A percentile compares a stretch with the other conserved stretches of the same genome.
phyloP scores from a whole-genome alignment of 2,329 filamentous ascomycete genomes.

The Chrysoporthe puriensis region DNA sequence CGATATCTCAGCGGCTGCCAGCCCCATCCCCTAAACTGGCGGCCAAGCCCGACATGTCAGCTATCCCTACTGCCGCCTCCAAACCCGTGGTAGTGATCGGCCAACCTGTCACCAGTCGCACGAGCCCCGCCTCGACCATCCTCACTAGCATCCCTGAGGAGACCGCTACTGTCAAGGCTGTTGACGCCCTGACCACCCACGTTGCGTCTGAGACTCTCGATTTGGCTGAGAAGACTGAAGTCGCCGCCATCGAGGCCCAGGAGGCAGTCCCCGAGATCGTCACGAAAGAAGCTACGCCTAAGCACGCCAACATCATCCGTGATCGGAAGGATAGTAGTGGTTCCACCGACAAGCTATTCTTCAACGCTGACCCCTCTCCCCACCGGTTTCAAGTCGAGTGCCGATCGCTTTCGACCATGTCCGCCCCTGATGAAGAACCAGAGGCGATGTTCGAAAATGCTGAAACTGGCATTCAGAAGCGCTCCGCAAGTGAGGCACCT shows the following conservation, averaged over 20 bases:
- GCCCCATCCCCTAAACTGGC: not conserved
- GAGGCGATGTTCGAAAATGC: constrained; percentile 8
- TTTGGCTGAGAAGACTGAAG: not conserved
- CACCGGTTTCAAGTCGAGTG: constrained; percentile 12
- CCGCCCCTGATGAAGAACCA: constrained; percentile 15
- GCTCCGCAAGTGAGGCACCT: constrained; percentile 11
- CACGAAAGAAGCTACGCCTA: constrained; percentile 3
- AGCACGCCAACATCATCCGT: not conserved
- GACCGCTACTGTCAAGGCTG: constrained; percentile 2
- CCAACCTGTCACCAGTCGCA: not conserved
- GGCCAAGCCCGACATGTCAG: too few species aligned
- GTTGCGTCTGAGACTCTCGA: not conserved
- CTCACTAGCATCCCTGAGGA: constrained; percentile 27
- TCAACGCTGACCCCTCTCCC: constrained; percentile 8
- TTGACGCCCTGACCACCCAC: not conserved
- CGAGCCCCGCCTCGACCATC: not conserved
- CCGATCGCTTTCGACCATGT: constrained; percentile 17
- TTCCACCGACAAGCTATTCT: constrained; percentile 18
- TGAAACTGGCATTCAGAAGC: not conserved
- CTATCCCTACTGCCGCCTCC: not conserved
- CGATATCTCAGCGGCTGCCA: not conserved
- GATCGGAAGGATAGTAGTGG: constrained; percentile 16
- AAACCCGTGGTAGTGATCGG: not conserved
- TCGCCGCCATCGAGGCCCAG: not conserved
- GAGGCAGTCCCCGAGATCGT: not conserved